phyloP scores from a whole-genome alignment of 192 early-diverging fungal species.

The Jimgerdemannia lactiflua region DNA sequence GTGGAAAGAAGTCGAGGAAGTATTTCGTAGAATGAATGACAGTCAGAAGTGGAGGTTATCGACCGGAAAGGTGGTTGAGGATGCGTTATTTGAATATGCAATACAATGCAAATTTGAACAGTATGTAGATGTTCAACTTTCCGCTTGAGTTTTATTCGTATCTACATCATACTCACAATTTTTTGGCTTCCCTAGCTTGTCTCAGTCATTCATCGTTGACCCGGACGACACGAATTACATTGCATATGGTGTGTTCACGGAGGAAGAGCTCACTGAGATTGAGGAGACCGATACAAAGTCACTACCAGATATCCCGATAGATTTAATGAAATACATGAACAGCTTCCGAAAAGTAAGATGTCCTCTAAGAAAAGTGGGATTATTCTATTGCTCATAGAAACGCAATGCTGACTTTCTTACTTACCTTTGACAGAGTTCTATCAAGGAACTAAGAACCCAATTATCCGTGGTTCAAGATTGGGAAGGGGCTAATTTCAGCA shows the following conservation, averaged over 20 bases:
- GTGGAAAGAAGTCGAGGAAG: constrained; percentile 10
- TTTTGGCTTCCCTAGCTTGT: constrained; percentile 9
- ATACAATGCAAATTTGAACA: constrained; percentile 7
- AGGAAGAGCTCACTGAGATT: constrained; percentile 20
- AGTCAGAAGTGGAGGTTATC: constrained; percentile 17
- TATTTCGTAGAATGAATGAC: constrained; percentile 12
- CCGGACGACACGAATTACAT: constrained; percentile 20
- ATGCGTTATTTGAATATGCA: constrained; percentile 14
- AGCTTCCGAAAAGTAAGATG: constrained; percentile 15
- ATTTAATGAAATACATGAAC: constrained; percentile 9
- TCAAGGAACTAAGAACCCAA: constrained; percentile 10
- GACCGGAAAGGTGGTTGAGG: constrained; percentile 17
- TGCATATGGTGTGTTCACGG: constrained; percentile 16
- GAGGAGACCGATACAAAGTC: constrained; percentile 2
- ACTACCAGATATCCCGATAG: constrained; percentile 3
- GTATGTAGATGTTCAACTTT: constrained; percentile 4
- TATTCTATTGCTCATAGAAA: constrained; percentile 8
- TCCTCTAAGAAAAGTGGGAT: constrained; percentile 8
- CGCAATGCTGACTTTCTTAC: constrained; percentile 9
- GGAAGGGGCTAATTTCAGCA: constrained; percentile 9
- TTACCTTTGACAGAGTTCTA: constrained; percentile 9
- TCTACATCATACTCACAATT: constrained; percentile 3
- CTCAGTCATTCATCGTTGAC: constrained; percentile 23
- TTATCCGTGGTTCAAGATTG: constrained; percentile 2
- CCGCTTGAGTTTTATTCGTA: background rate